A percentile compares a stretch with the other conserved stretches of the same genome.
Conservation (phyloP, 305 asterid species). For the Solanum hybrid region DNA sequence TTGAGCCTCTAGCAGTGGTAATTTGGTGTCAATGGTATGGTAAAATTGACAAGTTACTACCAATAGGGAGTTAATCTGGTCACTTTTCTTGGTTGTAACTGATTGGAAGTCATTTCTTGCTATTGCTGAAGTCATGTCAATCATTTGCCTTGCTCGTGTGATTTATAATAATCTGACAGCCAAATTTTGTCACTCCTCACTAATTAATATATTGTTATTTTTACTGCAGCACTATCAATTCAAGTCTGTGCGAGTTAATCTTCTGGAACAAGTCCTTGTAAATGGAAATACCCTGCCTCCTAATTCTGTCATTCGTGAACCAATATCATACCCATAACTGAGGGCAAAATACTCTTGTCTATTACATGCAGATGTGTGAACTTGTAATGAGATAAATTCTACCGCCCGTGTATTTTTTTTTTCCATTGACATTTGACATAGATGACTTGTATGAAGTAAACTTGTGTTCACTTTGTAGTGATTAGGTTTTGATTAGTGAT, state of each 20-base stretch:
- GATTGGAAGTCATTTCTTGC: not conserved
- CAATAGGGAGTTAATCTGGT: not conserved
- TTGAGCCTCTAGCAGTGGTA: not conserved
- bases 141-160: not conserved
- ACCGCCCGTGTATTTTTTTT: not conserved
- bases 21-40: not conserved
- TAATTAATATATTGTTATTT: not conserved
- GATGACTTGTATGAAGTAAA: too few relatives aligned
- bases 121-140: not conserved
- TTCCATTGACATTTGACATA: too few relatives aligned
- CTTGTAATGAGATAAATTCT: not conserved
- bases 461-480: too few relatives aligned
- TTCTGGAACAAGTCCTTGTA: slow-evolving; percentile 4
- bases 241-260: slow-evolving; percentile 67
- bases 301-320: not conserved
- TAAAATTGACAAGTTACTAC: not conserved
- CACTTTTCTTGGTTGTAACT: not conserved
- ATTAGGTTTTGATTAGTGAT: too few relatives aligned
- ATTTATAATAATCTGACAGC: not conserved
- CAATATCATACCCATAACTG: not conserved
- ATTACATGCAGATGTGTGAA: not conserved
- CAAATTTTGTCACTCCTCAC: not conserved
- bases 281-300: slow-evolving; percentile 13
- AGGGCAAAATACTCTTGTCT: not conserved
- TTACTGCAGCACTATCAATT: slow-evolving; percentile 49